Evolutionary conservation across 768 basidiomycete genomes (phyloP), one percentile per base, ranked within the genome.

Genomic region (Mycena epipterygia): DNA sequence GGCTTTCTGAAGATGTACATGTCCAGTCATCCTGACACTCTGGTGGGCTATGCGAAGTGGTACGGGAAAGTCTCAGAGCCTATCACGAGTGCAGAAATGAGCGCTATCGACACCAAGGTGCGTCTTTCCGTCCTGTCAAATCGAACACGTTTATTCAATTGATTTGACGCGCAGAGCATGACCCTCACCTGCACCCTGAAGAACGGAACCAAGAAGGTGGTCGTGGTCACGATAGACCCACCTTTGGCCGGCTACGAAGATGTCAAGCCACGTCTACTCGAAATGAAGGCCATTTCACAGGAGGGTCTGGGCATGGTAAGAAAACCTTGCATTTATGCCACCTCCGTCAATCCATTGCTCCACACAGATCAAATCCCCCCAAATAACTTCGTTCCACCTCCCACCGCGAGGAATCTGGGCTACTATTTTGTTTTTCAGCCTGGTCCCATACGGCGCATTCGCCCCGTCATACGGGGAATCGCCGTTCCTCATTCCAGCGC

Each of bases 1-100:
- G 84, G 82, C 1, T 96, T 94, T 77, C 85, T 95, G 48, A 88
- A 89, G 78, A 92, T 90, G 88, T 96, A 95, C 83, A 95, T 95
- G 94, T 91, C 88, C 33, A 53, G 32, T 4, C 95, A 95, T 75
- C 92, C 92, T 0, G 94, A 95, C 76, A 95, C 94, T 2, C 84
- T 95, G 73, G 93, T 95, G 39, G 93, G 93, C 4, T 96, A 95
- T 73, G 93, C 92, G 46, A 93, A 91, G 72, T 88, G 91, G 85
- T 93, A 86, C 74, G 93, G 91, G 12, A 89, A 91, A 71, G 85
- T 94, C 14, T 74, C 82, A 25, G 85, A 86, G 32, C 82, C 82
- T 42, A 86, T 94, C 21, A 79, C 80, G 3, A 86, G 86, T n/a
- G 93, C 93, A 11, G 85, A 89, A 77, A 93, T 95, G 93, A 85